phyloP scores from a whole-genome alignment of 2,329 filamentous ascomycete species.

The Verruconis gallopava region DNA sequence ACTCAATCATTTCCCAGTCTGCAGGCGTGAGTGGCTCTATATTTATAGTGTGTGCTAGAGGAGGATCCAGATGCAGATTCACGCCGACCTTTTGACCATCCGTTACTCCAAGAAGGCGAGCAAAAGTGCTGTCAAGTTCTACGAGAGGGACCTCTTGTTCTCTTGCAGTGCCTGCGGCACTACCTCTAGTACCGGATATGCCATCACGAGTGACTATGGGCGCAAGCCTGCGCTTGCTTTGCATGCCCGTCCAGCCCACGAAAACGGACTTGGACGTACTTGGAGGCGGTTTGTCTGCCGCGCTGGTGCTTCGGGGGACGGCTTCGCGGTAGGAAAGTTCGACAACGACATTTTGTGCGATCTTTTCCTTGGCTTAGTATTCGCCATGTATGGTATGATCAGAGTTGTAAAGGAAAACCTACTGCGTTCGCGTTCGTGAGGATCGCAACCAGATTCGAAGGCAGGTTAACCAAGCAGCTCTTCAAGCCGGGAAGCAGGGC shows the following conservation, averaged over 20 bases:
- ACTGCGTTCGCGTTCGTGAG: slow-evolving; percentile 85
- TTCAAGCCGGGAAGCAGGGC: slow-evolving; percentile 69
- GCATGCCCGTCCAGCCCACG: slow-evolving; percentile 95
- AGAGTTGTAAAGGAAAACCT: slow-evolving; percentile 26
- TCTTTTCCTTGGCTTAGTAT: slow-evolving; percentile 35
- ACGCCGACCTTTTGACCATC: slow-evolving; percentile 68
- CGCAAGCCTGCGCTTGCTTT: slow-evolving; percentile 70
- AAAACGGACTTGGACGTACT: slow-evolving; percentile 57
- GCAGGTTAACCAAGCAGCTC: slow-evolving; percentile 90
- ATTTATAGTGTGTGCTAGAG: slow-evolving; percentile 83
- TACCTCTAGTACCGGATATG: slow-evolving; percentile 45
- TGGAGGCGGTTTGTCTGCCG: slow-evolving; percentile 26
- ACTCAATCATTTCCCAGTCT: slow-evolving; percentile 97
- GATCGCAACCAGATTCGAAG: slow-evolving; percentile 67
- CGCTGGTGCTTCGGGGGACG: slow-evolving; percentile 28
- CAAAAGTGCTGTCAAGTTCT: slow-evolving; percentile 80
- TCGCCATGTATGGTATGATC: too few species aligned
- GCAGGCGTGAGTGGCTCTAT: slow-evolving; percentile 92
- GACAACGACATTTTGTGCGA: slow-evolving; percentile 90
- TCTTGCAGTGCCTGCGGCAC: slow-evolving; percentile 35
- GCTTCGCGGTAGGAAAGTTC: slow-evolving; percentile 68
- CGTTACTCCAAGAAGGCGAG: slow-evolving; percentile 57
- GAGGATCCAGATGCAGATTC: slow-evolving; percentile 74
- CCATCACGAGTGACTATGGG: slow-evolving; percentile 64
- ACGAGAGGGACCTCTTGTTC: slow-evolving; percentile 68